Percentiles rank a stretch among this genome's conserved stretches.
These are phyloP conservation scores for Coelastrella sp. DNA, from an alignment of 139 green algal species.

Conservation along the genomic window DNA sequence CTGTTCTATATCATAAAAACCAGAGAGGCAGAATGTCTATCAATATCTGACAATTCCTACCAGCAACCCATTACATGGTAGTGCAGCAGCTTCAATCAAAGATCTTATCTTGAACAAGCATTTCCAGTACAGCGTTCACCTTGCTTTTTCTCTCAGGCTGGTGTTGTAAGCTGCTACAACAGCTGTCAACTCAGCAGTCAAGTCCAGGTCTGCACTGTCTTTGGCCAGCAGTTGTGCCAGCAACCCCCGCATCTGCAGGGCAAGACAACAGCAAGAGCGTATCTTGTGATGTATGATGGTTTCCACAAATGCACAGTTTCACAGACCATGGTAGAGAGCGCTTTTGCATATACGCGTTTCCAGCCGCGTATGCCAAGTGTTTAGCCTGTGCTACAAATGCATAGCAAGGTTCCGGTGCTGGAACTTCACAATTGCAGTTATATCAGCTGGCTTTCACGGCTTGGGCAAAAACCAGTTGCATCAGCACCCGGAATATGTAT, in stretches of 20 bases:
- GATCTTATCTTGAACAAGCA: background rate
- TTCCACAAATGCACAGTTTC: background rate
- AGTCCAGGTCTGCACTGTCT: conserved; percentile 1
- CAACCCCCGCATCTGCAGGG: conserved; percentile 31
- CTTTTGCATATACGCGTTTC: too few relatives aligned
- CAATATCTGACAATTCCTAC: background rate
- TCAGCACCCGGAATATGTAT: too few relatives aligned
- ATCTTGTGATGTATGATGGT: background rate
- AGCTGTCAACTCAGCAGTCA: background rate
- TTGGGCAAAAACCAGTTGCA: too few relatives aligned
- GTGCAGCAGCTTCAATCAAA: background rate
- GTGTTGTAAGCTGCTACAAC: conserved; percentile 23
- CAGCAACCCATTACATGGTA: background rate
- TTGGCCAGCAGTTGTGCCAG: conserved; percentile 31
- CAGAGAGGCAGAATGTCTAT: too few relatives aligned
- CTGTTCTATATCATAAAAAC: too few relatives aligned
- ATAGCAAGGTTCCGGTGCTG: too few relatives aligned
- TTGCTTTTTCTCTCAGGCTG: background rate
- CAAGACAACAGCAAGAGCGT: background rate
- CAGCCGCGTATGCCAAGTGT: too few relatives aligned
- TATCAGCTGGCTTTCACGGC: too few relatives aligned
- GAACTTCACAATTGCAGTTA: too few relatives aligned
- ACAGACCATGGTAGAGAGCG: background rate
- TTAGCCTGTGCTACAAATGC: too few relatives aligned
- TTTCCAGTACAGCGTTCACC: background rate